These are phyloP conservation scores for Talaromyces liani DNA, from an alignment of 495 filamentous ascomycete genomes.

Conservation along the genomic window DNA sequence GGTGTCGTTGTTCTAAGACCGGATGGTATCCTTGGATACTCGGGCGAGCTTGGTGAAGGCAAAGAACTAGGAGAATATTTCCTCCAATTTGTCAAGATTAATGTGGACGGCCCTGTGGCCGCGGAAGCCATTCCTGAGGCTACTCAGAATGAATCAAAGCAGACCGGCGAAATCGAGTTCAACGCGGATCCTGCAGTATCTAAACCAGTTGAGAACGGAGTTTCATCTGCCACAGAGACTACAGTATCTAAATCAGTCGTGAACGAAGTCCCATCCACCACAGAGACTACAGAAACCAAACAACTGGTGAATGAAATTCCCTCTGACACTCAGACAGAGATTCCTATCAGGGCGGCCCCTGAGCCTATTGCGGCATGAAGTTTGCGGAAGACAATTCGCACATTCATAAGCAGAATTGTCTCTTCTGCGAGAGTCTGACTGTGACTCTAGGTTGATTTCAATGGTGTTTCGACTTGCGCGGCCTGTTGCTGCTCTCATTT, in stretches of 20 bases:
- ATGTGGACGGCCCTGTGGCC: not conserved
- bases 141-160: not conserved
- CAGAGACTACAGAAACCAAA: not conserved
- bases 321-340: not conserved
- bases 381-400: not conserved
- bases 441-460: not conserved
- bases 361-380: not conserved
- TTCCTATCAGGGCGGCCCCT: not conserved
- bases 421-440: not conserved
- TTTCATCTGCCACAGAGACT: not conserved
- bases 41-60: not conserved
- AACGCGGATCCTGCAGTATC: not conserved
- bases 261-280: not conserved
- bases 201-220: not conserved
- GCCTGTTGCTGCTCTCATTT: not conserved
- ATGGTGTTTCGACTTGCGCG: not conserved
- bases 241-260: not conserved
- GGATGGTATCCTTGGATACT: constrained; percentile 3
- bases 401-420: not conserved
- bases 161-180: not conserved
- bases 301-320: not conserved
- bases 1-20: constrained; percentile 1
- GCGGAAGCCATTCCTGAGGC: not conserved
- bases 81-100: constrained; percentile 1
- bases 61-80: not conserved